Base-by-base conservation (phyloP, 371 early-diverging fungal genomes). In the Catenaria anguillulae region DNA sequence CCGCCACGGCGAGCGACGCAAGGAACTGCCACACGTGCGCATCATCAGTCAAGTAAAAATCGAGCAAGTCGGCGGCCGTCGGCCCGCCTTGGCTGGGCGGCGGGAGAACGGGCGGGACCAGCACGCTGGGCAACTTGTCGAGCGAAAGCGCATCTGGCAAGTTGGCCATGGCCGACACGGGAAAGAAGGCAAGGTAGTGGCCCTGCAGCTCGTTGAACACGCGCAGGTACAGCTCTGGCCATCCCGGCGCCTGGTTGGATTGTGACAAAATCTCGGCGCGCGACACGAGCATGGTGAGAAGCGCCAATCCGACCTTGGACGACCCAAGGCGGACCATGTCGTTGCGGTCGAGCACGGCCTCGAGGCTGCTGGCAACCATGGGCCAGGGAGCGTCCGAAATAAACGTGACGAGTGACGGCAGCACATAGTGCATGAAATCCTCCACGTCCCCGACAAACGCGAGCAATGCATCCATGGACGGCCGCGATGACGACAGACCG, bases 11-110 rank as follows among this genome's bases (percentile, higher is more conserved):
- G 77, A 97, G 80, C 1, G 93, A 87, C 4, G 97, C 92, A 73
- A 97, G 75, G 66, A 97, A 97, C 72, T 95, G 95, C 97, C 97
- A 97, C n/a, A 94, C 90, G 67, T 89, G 89, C 61, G 87, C 80
- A 67, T 95, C 94, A 67, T 94, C 92, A 4, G 80, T 70, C 55
- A 37, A 19, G 31, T 50, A 50, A 31, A 50, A 29, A 0, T 37
- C 65, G n/a, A 35, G 26, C 36, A n/a, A 13, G 17, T n/a, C 64
- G 10, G 36, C 45, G 33, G 52, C 29, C 3, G 34, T n/a, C 17
- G 60, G 24, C 21, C 4, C n/a, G 46, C 33, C 34, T 8, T 8
- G 23, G 26, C 12, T 15, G 2, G 50, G 61, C 1, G 10, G 43
- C 26, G 29, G 24, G 29, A 50, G 52, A 23, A 12, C 29, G 10